Evolutionary conservation across 2,329 filamentous ascomycete genomes (phyloP).

Genomic region (Arthroderma uncinatum): DNA sequence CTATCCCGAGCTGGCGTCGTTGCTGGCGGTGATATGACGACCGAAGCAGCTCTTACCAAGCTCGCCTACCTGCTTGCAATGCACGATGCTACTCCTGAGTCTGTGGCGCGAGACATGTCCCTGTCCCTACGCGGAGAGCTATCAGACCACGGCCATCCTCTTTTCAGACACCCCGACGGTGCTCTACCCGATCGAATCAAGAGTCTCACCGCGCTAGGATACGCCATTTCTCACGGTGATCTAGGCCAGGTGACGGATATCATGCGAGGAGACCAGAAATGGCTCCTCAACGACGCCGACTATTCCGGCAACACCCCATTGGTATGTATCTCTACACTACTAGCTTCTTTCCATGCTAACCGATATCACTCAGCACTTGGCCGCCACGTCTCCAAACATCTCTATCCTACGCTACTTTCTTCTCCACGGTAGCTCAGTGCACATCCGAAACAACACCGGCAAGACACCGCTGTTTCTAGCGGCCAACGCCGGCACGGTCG

Average conservation of each 20-base stretch:
- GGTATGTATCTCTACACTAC: conserved; percentile 20
- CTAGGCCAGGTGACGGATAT: conserved; percentile 54
- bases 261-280: conserved; percentile 53
- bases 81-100: conserved; percentile 50
- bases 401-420: conserved; percentile 47
- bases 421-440: conserved; percentile 47
- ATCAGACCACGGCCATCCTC: conserved; percentile 60
- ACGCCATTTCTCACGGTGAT: conserved; percentile 65
- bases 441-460: conserved; percentile 47
- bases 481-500: conserved; percentile 44
- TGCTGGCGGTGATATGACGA: conserved; percentile 78
- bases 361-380: conserved; percentile 40
- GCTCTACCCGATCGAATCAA: conserved; percentile 47
- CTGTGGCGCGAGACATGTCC: conserved; percentile 62
- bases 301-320: conserved; percentile 67
- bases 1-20: conserved; percentile 76
- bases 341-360: conserved; percentile 8
- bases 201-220: conserved; percentile 64
- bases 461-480: conserved; percentile 50
- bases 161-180: conserved; percentile 63
- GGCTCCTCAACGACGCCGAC: conserved; percentile 62
- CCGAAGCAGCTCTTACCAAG: conserved; percentile 83
- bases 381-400: conserved; percentile 45
- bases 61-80: conserved; percentile 71
- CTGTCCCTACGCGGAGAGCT: conserved; percentile 71